phyloP scores from a whole-genome alignment of 2,329 filamentous ascomycete genomes.

The Aureobasidium zeae region DNA sequence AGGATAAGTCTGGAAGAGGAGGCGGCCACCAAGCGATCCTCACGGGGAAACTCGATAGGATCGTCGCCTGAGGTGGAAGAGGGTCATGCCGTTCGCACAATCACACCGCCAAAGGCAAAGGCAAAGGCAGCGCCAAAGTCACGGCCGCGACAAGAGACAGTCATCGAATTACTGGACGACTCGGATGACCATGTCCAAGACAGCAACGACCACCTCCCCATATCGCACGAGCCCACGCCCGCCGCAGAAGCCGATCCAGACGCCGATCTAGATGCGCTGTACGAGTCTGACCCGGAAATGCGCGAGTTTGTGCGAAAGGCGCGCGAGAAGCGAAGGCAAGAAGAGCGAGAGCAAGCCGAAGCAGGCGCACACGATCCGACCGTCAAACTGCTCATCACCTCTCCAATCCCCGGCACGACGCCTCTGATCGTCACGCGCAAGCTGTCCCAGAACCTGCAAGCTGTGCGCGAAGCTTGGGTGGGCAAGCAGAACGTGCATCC shows the following conservation, averaged over 20 bases:
- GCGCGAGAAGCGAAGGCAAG: slow-evolving; percentile 30
- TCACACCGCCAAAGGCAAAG: too few relatives aligned
- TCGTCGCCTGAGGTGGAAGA: slow-evolving; percentile 16
- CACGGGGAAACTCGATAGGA: slow-evolving; percentile 16
- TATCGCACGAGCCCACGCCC: slow-evolving; percentile 13
- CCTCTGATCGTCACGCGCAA: slow-evolving; percentile 56
- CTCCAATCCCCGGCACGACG: slow-evolving; percentile 52
- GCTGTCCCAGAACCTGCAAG: slow-evolving; percentile 56
- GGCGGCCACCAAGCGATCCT: slow-evolving; percentile 14
- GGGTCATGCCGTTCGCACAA: too few relatives aligned
- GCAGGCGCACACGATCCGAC: slow-evolving; percentile 35
- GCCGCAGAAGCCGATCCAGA: slow-evolving; percentile 14
- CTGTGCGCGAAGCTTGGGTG: slow-evolving; percentile 63
- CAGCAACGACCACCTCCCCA: slow-evolving; percentile 6
- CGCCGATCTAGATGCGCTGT: slow-evolving; percentile 21
- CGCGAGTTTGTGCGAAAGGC: slow-evolving; percentile 35
- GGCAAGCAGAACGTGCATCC: slow-evolving; percentile 36
- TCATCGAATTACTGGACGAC: slow-evolving; percentile 15
- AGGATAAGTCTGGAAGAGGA: slow-evolving; percentile 21
- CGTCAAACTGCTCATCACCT: slow-evolving; percentile 59
- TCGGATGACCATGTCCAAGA: neutral
- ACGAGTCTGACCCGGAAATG: slow-evolving; percentile 36
- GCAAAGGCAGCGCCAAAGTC: slow-evolving; percentile 7
- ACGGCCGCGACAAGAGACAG: slow-evolving; percentile 1
- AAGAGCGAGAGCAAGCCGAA: slow-evolving; percentile 21